Percentiles rank a stretch among this genome's conserved stretches.
Conservation (phyloP, 2,329 filamentous ascomycete genomes). For the Zymoseptoria passerinii region DNA sequence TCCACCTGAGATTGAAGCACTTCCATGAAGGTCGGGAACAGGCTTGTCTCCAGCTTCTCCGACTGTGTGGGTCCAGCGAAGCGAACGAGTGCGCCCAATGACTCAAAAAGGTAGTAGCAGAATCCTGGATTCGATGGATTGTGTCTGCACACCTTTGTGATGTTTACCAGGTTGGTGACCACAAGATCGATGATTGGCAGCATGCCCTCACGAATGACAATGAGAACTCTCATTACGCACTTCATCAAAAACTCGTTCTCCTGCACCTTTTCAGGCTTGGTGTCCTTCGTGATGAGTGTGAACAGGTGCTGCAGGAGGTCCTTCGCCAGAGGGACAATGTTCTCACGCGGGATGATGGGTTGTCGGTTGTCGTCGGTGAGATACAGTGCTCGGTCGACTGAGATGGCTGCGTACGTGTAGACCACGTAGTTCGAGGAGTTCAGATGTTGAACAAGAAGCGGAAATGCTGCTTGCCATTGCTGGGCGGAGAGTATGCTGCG, state of each 20-base stretch:
- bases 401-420: slow-evolving; percentile 94
- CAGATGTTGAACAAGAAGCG: slow-evolving; percentile 82
- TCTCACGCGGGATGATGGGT: slow-evolving; percentile 69
- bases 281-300: slow-evolving; percentile 77
- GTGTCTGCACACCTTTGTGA: slow-evolving; percentile 82
- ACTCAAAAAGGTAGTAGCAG: slow-evolving; percentile 98
- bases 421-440: slow-evolving; percentile 89
- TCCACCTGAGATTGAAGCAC: slow-evolving; percentile 77
- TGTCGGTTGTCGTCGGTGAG: slow-evolving; percentile 67
- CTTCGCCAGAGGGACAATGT: slow-evolving; percentile 73
- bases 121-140: slow-evolving; percentile 97
- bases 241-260: slow-evolving; percentile 99
- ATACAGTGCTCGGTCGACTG: slow-evolving; percentile 85
- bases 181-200: slow-evolving; percentile 66
- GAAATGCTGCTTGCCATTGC: slow-evolving; percentile 85
- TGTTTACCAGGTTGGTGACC: slow-evolving; percentile 75
- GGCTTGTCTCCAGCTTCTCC: slow-evolving; percentile 64
- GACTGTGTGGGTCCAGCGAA: slow-evolving; percentile 62
- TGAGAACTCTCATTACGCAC: slow-evolving; percentile 93
- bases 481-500: slow-evolving; percentile 86
- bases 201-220: slow-evolving; percentile 82
- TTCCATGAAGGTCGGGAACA: slow-evolving; percentile 75
- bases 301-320: slow-evolving; percentile 86
- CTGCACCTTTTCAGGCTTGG: slow-evolving; percentile 82
- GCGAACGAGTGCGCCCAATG: slow-evolving; percentile 78